Evolutionary conservation across 768 basidiomycete species (phyloP).

Genomic region (Xerocomellus intermedius): DNA sequence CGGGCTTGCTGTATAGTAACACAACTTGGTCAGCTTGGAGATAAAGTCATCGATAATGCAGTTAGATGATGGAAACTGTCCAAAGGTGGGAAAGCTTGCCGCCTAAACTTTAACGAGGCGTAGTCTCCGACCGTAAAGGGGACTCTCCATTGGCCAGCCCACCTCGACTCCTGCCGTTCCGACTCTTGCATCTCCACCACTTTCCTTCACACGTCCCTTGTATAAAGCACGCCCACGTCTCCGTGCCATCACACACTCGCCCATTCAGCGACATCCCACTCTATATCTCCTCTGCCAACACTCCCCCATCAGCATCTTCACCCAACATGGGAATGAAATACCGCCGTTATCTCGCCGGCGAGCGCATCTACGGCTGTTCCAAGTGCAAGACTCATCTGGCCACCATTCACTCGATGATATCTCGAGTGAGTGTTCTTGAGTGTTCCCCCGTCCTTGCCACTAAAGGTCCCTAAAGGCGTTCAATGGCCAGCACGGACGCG

Average conservation of each 20-base stretch:
- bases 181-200: slow-evolving; percentile 8
- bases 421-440: slow-evolving; percentile 54
- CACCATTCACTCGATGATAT: slow-evolving; percentile 90
- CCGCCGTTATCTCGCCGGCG: slow-evolving; percentile 80
- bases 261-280: slow-evolving; percentile 2
- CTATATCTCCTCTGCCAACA: neutral
- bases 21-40: neutral
- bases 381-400: slow-evolving; percentile 87
- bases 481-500: slow-evolving; percentile 94
- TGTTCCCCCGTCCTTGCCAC: slow-evolving; percentile 2
- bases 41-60: slow-evolving; percentile 8
- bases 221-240: slow-evolving; percentile 26
- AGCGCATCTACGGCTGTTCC: slow-evolving; percentile 85
- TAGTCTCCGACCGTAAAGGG: slow-evolving; percentile 25
- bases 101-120: slow-evolving; percentile 26
- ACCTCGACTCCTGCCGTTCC: slow-evolving; percentile 4
- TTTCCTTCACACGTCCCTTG: slow-evolving; percentile 29
- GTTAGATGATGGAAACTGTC: neutral
- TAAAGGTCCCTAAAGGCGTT: slow-evolving; percentile 65
- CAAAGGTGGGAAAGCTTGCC: slow-evolving; percentile 27
- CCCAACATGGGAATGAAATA: slow-evolving; percentile 83
- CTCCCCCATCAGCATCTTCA: neutral
- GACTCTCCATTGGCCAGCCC: slow-evolving; percentile 6
- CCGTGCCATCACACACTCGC: neutral
- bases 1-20: neutral